A percentile compares a stretch with the other conserved stretches of the same genome.
phyloP scores from a whole-genome alignment of 1,284 basidiomycete species.

The Cryptococcus jaspeensis region DNA sequence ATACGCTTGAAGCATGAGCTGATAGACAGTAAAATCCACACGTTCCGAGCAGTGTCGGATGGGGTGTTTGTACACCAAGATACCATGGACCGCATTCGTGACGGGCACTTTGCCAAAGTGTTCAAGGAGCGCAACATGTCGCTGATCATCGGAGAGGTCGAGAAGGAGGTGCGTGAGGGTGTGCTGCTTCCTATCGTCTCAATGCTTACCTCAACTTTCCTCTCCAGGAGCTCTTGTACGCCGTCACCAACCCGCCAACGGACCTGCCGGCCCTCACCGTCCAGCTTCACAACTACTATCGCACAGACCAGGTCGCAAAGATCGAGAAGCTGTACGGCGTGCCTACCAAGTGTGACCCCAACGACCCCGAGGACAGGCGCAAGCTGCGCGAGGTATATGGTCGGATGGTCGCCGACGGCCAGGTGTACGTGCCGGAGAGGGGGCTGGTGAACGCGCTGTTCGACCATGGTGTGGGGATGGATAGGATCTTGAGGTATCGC shows the following conservation, averaged over 20 bases:
- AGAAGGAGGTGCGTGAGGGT: too few relatives aligned
- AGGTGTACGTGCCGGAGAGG: slow-evolving; percentile 24
- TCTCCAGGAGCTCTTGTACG: slow-evolving; percentile 22
- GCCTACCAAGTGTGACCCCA: background rate
- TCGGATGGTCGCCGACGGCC: slow-evolving; percentile 25
- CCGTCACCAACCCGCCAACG: slow-evolving; percentile 24
- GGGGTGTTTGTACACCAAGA: slow-evolving; percentile 25
- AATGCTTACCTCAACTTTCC: background rate
- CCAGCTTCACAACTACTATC: slow-evolving; percentile 30
- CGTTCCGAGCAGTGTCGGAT: slow-evolving; percentile 28
- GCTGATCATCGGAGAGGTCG: too few relatives aligned
- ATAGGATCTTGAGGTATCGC: slow-evolving; percentile 21
- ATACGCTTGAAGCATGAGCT: slow-evolving; percentile 2
- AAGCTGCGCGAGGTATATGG: slow-evolving; percentile 13
- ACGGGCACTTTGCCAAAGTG: too few relatives aligned
- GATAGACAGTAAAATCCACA: slow-evolving; percentile 13
- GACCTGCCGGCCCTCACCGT: slow-evolving; percentile 9
- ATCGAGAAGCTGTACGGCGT: slow-evolving; percentile 12
- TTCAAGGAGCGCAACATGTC: too few relatives aligned
- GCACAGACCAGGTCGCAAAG: slow-evolving; percentile 11
- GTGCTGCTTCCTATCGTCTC: background rate
- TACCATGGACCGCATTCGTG: background rate
- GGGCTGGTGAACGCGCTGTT: slow-evolving; percentile 18
- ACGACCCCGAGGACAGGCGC: background rate
- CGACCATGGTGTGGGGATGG: slow-evolving; percentile 14